phyloP scores from a whole-genome alignment of 2,329 filamentous ascomycete species.

The Pyricularia sp. region DNA sequence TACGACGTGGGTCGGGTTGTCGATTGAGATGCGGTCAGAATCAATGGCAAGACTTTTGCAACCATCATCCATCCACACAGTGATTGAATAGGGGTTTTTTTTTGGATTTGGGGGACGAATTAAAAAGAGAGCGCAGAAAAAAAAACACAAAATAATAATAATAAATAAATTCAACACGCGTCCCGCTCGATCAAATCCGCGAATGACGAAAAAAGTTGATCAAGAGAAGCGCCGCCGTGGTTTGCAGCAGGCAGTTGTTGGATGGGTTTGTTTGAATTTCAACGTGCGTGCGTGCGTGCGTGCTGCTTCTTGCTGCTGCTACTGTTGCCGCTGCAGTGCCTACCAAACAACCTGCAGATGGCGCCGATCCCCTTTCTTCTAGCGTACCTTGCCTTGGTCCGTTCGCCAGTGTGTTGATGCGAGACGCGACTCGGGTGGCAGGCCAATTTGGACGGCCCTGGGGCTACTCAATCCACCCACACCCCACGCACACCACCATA shows the following conservation, averaged over 20 bases:
- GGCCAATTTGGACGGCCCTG: neutral
- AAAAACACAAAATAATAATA: neutral
- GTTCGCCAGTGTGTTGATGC: conserved; percentile 6
- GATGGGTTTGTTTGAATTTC: neutral
- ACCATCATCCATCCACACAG: neutral
- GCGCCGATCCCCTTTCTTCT: conserved; percentile 7
- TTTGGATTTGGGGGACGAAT: neutral
- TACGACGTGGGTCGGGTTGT: neutral
- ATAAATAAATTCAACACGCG: neutral
- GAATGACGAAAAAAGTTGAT: neutral
- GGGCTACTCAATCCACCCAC: neutral
- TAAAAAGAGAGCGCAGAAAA: neutral
- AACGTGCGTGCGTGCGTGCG: neutral
- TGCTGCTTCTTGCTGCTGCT: neutral
- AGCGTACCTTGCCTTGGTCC: conserved; percentile 4
- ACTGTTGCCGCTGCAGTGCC: neutral
- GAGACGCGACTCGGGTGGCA: conserved; percentile 7
- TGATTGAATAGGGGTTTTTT: neutral
- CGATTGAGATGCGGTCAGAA: neutral
- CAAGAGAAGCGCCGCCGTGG: neutral
- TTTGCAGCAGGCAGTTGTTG: neutral
- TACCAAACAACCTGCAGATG: neutral
- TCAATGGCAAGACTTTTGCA: neutral
- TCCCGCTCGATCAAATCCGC: neutral
- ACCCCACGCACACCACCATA: neutral